These are phyloP conservation scores for Blastocystis sp. DNA, from an alignment of 352 stramenopile species.

Conservation along the genomic window DNA sequence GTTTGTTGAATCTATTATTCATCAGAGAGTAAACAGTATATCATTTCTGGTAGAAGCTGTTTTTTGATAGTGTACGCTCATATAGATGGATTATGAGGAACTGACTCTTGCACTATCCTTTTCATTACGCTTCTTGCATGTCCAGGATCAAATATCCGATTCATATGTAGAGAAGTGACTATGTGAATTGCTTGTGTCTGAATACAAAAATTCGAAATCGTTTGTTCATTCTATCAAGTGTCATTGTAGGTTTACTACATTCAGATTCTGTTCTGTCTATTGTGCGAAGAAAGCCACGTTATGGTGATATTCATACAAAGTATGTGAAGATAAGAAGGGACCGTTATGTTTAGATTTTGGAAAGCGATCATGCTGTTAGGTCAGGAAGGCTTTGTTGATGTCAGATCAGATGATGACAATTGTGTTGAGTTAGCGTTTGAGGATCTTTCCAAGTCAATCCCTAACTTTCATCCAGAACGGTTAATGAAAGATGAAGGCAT, in stretches of 20 bases:
- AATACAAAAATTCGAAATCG: neutral
- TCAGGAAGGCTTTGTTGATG: neutral
- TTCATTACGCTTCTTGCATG: neutral
- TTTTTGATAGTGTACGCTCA: too few species aligned
- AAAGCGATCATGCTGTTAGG: neutral
- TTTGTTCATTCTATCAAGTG: neutral
- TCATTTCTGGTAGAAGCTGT: too few species aligned
- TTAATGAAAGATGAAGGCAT: constrained; percentile 39
- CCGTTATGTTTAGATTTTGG: constrained; percentile 25
- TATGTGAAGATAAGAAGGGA: neutral
- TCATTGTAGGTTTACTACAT: neutral
- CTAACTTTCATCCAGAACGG: neutral
- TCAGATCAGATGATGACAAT: neutral
- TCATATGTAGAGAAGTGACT: neutral
- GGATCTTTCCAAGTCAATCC: neutral
- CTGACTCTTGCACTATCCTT: neutral
- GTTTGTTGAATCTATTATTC: neutral
- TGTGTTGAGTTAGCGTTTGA: constrained; percentile 1
- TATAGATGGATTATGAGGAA: too few species aligned
- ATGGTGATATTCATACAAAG: neutral
- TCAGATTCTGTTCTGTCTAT: neutral
- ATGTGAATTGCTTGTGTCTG: neutral
- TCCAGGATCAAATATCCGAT: too few species aligned
- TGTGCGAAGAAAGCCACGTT: neutral
- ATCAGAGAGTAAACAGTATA: too few species aligned